Base-by-base conservation (phyloP, 2,329 filamentous ascomycete genomes). In the Trichoderma koningii region DNA sequence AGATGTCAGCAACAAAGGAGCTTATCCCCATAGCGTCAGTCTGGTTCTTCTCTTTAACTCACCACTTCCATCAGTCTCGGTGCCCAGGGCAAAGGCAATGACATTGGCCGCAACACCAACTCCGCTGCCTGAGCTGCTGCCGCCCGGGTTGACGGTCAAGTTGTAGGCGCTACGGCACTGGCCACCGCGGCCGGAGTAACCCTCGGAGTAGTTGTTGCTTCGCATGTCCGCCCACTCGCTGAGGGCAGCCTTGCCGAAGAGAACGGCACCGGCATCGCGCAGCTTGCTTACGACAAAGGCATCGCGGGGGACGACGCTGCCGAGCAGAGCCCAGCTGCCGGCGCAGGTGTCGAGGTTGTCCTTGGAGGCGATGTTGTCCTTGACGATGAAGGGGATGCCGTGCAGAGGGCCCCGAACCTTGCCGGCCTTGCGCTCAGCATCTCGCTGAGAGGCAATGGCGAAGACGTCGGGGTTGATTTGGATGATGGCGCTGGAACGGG, bases 221-320 rank as follows among this genome's bases (percentile, higher is more conserved):
- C 89, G 82, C 87, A 91, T 90, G 66, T 87, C 85, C 0, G 90
- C 89, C 89, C 89, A 93, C 73, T 93, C 90, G 67, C 84, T 88
- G 62, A 93, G 75, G 1, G 84, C 86, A 1, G 89, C 85, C 74
- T 93, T 90, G 45, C 90, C 90, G 59, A 93, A 78, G 6, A 93
- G 78, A 0, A 92, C 76, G 2, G 88, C 90, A 14, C 89, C 89
- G 0, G 87, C 87, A 47, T 84, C 77, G 4, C 89, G 84, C 42
- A 92, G 80, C 66, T 79, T 80, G 21, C 79, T 71, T 2, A 92
- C 85, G 0, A 91, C 86, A 69, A 82, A 77, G 1, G 89, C 86
- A 73, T 93, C 89, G n/a, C 85, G 82, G 3, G 89, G 88, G 0
- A 90, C 86, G 0, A 87, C 77, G 52, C 81, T 87, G 1, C 89